Evolutionary conservation across 352 stramenopile species (phyloP), one percentile per base, ranked within the genome.

Genomic region (Phytophthora cactorum): DNA sequence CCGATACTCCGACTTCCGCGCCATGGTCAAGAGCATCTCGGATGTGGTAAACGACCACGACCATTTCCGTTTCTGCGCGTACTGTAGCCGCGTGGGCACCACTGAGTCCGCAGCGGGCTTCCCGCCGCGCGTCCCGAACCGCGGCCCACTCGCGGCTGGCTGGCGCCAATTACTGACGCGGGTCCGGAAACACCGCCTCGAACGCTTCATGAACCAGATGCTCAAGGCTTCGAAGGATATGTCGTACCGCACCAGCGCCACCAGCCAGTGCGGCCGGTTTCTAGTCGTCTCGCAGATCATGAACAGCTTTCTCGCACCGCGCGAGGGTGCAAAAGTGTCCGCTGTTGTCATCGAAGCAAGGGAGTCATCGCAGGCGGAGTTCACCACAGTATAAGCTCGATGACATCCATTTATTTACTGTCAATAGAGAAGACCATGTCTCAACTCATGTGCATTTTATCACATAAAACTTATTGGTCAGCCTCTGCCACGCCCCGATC

Each of bases 1-100:
- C 49, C 78, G 82, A 44, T 91, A 85, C 58, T 89, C 80, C 32
- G 77, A 85, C 32, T 86, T 89, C 68, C 72, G 68, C 5, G 55
- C 66, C 17, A 66, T 91, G 55, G 77, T 80, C 32, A 66, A 70
- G 32, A 69, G 63, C 17, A 54, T 91, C 8, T 69, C 62, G 12
- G 43, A 67, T 0, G 68, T 75, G 3, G 63, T 82, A 11, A 64
- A 71, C 14, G 62, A 86, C 44, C 59, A 64, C 51, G 53, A 79
- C 50, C 80, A 91, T 59, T 46, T 66, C 32, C 81, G 82, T 45
- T 89, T 78, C 59, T 91, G 82, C 62, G 61, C 54, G 4, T 89
- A 86, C 59, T 91, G 82, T 64, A 72, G 58, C 29, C 68, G 61
- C 9, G 66, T 91, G n/a, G 44, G 78, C 47, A 86, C 72, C 65